Evolutionary conservation across 2,329 filamentous ascomycete species (phyloP).

Genomic region (Fusarium neocosmosporiellum): DNA sequence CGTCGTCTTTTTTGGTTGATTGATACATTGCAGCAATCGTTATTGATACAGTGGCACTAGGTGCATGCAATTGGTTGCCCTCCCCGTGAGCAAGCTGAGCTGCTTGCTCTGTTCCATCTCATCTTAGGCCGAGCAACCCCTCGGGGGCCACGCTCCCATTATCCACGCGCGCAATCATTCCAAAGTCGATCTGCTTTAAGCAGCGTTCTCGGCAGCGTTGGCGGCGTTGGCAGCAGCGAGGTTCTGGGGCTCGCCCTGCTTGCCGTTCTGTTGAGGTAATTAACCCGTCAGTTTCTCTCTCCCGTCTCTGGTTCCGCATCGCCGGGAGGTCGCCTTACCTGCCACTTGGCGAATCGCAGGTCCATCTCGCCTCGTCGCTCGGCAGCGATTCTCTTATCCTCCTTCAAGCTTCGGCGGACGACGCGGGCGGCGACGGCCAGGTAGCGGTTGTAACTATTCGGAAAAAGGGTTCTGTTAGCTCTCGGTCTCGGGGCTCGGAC

Average conservation of each 20-base stretch:
- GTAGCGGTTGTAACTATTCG: constrained; percentile 97
- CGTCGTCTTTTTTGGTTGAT: constrained; percentile 33
- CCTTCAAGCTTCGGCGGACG: constrained; percentile 96
- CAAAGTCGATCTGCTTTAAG: constrained; percentile 43
- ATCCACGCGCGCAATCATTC: constrained; percentile 40
- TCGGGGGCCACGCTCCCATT: constrained; percentile 31
- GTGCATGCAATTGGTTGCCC: constrained; percentile 37
- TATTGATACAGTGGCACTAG: constrained; percentile 49
- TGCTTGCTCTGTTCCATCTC: constrained; percentile 26
- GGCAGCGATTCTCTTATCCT: constrained; percentile 86
- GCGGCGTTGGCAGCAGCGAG: constrained; percentile 68
- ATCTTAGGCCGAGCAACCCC: constrained; percentile 32
- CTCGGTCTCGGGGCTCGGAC: constrained; percentile 29
- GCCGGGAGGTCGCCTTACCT: constrained; percentile 66
- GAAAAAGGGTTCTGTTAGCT: constrained; percentile 49
- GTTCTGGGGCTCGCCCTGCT: constrained; percentile 87
- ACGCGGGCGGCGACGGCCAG: constrained; percentile 93
- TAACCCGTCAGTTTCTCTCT: constrained; percentile 41
- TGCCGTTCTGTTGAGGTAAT: constrained; percentile 80
- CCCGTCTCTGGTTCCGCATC: constrained; percentile 1
- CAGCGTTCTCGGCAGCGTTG: constrained; percentile 52
- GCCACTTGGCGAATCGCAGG: constrained; percentile 92
- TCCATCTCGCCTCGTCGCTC: constrained; percentile 93
- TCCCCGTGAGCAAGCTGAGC: constrained; percentile 34
- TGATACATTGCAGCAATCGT: constrained; percentile 48